Evolutionary conservation across 2,329 filamentous ascomycete genomes (phyloP).

Genomic region (Fusarium scirpi): DNA sequence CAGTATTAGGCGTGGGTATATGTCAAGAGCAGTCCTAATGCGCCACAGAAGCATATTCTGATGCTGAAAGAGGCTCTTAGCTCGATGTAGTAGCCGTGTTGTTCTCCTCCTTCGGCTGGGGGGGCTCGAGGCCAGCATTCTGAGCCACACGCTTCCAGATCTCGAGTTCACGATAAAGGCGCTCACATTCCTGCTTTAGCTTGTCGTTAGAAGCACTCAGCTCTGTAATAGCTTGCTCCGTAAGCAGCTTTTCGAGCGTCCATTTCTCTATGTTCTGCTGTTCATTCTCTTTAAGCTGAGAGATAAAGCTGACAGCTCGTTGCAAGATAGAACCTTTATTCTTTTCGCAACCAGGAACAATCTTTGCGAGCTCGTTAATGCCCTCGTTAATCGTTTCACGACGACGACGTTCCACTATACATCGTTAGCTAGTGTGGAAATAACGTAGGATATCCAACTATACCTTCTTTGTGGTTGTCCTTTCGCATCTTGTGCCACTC

Average conservation of each 20-base stretch:
- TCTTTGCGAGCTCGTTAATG: slow-evolving; percentile 97
- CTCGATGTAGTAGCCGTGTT: slow-evolving; percentile 43
- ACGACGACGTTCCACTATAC: slow-evolving; percentile 88
- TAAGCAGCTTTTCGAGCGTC: slow-evolving; percentile 90
- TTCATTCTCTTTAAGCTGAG: slow-evolving; percentile 93
- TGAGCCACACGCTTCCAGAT: slow-evolving; percentile 80
- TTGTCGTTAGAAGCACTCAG: slow-evolving; percentile 89
- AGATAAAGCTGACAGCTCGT: slow-evolving; percentile 93
- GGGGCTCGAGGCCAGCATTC: slow-evolving; percentile 66
- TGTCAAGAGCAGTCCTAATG: slow-evolving; percentile 27
- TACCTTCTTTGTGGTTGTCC: slow-evolving; percentile 99
- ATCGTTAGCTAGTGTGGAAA: slow-evolving; percentile 41
- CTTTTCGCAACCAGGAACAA: slow-evolving; percentile 97
- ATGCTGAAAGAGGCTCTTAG: slow-evolving; percentile 43
- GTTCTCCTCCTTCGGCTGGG: slow-evolving; percentile 55
- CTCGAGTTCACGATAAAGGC: slow-evolving; percentile 81
- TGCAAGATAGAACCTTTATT: slow-evolving; percentile 98
- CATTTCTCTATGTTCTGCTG: slow-evolving; percentile 94
- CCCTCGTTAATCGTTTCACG: slow-evolving; percentile 99
- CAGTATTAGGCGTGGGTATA: slow-evolving; percentile 44
- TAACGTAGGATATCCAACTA: slow-evolving; percentile 44
- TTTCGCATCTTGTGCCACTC: slow-evolving; percentile 98
- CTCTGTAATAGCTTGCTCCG: slow-evolving; percentile 89
- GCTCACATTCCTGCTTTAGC: slow-evolving; percentile 82
- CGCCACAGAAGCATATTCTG: slow-evolving; percentile 23